Evolutionary conservation across 1,284 basidiomycete genomes (phyloP).

Genomic region (Cutaneotrichosporon sp.): DNA sequence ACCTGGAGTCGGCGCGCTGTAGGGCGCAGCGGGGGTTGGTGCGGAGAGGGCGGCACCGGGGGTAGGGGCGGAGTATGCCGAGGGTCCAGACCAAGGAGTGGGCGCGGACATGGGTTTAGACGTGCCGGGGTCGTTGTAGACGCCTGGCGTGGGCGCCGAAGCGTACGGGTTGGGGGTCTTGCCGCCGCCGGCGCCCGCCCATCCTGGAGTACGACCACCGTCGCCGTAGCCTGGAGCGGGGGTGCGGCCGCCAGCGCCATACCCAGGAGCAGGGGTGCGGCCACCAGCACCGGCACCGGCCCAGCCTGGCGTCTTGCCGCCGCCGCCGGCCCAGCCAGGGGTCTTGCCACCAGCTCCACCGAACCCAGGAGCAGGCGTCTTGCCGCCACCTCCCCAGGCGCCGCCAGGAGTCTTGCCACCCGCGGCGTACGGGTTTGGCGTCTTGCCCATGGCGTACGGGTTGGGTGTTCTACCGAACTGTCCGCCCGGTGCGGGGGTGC

Average conservation of each 20-base stretch:
- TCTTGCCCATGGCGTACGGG: constrained; percentile 61
- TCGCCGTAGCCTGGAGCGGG: constrained; percentile 34
- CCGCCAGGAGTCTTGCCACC: constrained; percentile 58
- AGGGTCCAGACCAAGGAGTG: constrained; percentile 56
- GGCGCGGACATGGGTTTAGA: constrained; percentile 50
- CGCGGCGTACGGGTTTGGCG: constrained; percentile 54
- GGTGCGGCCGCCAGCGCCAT: constrained; percentile 34
- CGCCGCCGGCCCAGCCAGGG: constrained; percentile 59
- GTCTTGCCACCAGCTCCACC: constrained; percentile 59
- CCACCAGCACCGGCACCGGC: constrained; percentile 51
- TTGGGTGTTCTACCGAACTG: constrained; percentile 67
- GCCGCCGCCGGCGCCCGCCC: constrained; percentile 27
- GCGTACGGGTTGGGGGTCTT: constrained; percentile 64
- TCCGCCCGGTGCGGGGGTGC: constrained; percentile 45
- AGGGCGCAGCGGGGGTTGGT: constrained; percentile 56
- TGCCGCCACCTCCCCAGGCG: constrained; percentile 51
- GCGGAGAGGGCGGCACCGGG: constrained; percentile 47
- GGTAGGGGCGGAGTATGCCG: constrained; percentile 43
- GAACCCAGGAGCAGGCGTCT: constrained; percentile 60
- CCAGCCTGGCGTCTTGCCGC: constrained; percentile 60
- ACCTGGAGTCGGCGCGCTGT: constrained; percentile 54
- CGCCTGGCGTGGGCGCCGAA: constrained; percentile 43
- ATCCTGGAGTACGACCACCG: constrained; percentile 53
- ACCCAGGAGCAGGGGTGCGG: constrained; percentile 37
- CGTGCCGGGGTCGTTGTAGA: constrained; percentile 39